phyloP scores from a whole-genome alignment of 2,329 filamentous ascomycete genomes.

The Fusarium xyrophilum region DNA sequence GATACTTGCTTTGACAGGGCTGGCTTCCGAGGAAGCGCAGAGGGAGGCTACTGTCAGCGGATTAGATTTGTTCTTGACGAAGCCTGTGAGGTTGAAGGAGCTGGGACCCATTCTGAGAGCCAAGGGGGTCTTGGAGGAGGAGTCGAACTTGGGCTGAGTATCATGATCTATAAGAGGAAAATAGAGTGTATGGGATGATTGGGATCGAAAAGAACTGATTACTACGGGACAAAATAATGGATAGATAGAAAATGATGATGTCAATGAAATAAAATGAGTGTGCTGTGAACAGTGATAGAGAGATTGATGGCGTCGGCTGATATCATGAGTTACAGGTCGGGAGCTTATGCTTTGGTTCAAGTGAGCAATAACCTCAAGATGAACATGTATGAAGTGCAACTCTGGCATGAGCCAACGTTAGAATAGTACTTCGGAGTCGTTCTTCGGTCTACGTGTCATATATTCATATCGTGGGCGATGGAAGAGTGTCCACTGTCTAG shows the following conservation, averaged over 20 bases:
- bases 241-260: not conserved
- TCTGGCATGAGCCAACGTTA: fast-evolving
- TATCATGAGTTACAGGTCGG: not conserved
- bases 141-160: conserved; percentile 6
- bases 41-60: conserved; percentile 61
- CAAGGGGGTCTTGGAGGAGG: conserved; percentile 27
- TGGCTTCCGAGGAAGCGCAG: conserved; percentile 57
- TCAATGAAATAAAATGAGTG: not conserved
- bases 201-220: too few species aligned
- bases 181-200: not conserved
- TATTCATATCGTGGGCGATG: too few species aligned
- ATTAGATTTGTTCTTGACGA: conserved; percentile 62
- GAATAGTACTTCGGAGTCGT: not conserved
- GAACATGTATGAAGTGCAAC: too few species aligned
- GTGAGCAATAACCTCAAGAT: fast-evolving
- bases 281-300: not conserved
- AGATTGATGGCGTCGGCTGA: not conserved
- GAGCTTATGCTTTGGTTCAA: not conserved
- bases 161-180: too few species aligned
- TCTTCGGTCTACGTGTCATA: not conserved
- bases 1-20: conserved; percentile 61
- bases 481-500: not conserved
- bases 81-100: conserved; percentile 57
- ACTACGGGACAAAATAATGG: not conserved
- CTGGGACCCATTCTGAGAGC: conserved; percentile 38